Conservation (phyloP, 768 basidiomycete genomes). For the Myochromella boudieri region DNA sequence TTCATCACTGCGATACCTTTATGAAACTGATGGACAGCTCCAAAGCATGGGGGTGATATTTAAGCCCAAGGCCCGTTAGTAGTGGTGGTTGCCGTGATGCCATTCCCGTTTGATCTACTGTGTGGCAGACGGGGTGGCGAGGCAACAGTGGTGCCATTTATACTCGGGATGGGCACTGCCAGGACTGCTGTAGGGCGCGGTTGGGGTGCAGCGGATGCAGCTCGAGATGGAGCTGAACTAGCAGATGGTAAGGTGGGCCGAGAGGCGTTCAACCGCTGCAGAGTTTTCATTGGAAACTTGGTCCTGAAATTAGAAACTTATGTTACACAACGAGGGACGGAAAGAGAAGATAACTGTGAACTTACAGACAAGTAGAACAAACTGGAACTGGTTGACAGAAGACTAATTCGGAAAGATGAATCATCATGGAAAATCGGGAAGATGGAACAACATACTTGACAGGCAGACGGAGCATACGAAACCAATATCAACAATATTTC, state of each 20-base stretch:
- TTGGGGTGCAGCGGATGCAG: slow-evolving; percentile 33
- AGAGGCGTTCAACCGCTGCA: slow-evolving; percentile 75
- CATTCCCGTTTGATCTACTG: slow-evolving; percentile 18
- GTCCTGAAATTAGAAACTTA: slow-evolving; percentile 51
- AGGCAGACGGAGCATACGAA: slow-evolving; percentile 99
- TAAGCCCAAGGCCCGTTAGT: slow-evolving; percentile 17
- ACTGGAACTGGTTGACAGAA: slow-evolving; percentile 94
- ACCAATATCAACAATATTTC: slow-evolving; percentile 92
- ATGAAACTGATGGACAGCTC: slow-evolving; percentile 16
- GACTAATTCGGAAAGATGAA: slow-evolving; percentile 45
- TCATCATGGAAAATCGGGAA: slow-evolving; percentile 1
- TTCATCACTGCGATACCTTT: slow-evolving; percentile 59
- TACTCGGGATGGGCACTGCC: slow-evolving; percentile 1
- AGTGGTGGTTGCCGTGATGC: slow-evolving; percentile 5
- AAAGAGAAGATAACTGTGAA: slow-evolving; percentile 8
- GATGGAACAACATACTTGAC: slow-evolving; percentile 65
- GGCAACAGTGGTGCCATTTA: slow-evolving; percentile 19
- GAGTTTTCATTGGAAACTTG: slow-evolving; percentile 92
- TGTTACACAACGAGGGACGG: not conserved
- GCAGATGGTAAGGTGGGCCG: slow-evolving; percentile 31
- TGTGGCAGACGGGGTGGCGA: slow-evolving; percentile 13
- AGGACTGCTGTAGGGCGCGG: slow-evolving; percentile 22
- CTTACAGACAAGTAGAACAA: slow-evolving; percentile 91
- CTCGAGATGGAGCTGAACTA: slow-evolving; percentile 24
- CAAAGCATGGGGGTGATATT: not conserved